Percentiles rank a stretch among this genome's conserved stretches.
phyloP scores from a whole-genome alignment of 768 basidiomycete species.

The Russula ochroleuca region DNA sequence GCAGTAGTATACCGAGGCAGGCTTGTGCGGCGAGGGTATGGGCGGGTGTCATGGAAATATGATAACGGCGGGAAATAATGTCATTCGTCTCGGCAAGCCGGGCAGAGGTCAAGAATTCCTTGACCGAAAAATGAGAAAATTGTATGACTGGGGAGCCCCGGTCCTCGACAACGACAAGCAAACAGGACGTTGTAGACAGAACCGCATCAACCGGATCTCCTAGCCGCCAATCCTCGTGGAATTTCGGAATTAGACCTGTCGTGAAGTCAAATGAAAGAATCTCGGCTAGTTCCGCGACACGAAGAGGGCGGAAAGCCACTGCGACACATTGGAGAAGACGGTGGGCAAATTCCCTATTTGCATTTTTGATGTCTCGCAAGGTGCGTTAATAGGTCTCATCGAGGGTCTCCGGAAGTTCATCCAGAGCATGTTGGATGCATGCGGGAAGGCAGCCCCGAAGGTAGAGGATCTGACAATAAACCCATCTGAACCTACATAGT shows the following conservation, averaged over 20 bases:
- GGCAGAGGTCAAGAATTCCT: constrained; percentile 1
- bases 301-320: neutral
- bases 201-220: constrained; percentile 3
- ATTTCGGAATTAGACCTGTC: neutral
- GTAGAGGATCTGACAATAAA: neutral
- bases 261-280: constrained; percentile 2
- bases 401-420: neutral
- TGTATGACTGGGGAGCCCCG: neutral
- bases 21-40: neutral
- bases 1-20: neutral
- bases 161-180: neutral
- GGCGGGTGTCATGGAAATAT: neutral
- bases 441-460: neutral
- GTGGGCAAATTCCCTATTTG: neutral
- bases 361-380: neutral
- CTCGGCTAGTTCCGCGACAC: neutral
- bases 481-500: neutral
- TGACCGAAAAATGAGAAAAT: constrained; percentile 11
- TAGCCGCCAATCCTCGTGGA: neutral
- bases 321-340: constrained; percentile 3
- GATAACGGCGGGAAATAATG: neutral
- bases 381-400: neutral
- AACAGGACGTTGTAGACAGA: neutral
- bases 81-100: neutral
- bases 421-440: neutral